A percentile compares a stretch with the other conserved stretches of the same genome.
phyloP scores from a whole-genome alignment of 23 red algal species.

The Gracilaria gracilis region DNA sequence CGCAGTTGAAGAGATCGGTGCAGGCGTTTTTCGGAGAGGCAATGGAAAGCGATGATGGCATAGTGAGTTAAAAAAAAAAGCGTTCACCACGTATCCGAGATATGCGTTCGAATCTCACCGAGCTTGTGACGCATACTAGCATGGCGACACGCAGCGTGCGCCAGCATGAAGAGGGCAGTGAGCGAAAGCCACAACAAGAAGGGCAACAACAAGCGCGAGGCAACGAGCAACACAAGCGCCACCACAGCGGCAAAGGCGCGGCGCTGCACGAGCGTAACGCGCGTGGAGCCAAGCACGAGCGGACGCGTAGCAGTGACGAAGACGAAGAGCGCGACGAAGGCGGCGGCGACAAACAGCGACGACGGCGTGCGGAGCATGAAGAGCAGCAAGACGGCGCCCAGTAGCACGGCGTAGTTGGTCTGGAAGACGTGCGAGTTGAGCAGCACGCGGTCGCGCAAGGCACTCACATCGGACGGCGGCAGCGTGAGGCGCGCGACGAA shows the following conservation, averaged over 20 bases:
- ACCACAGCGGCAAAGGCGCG: background rate
- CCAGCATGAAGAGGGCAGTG: background rate
- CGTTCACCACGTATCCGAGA: slow-evolving; percentile 52
- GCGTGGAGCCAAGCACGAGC: slow-evolving; percentile 16
- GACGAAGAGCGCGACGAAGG: background rate
- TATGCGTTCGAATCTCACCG: slow-evolving; percentile 39
- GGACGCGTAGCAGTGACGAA: slow-evolving; percentile 37
- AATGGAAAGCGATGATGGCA: background rate
- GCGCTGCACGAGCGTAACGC: slow-evolving; percentile 32
- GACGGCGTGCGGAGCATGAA: slow-evolving; percentile 30
- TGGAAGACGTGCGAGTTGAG: slow-evolving; percentile 77
- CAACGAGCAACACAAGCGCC: background rate
- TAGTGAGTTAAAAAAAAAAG: too few relatives aligned
- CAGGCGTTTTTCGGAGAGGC: background rate
- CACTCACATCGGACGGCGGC: background rate
- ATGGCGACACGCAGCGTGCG: slow-evolving; percentile 39
- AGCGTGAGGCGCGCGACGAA: slow-evolving; percentile 43
- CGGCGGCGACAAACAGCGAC: slow-evolving; percentile 40
- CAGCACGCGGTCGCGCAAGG: slow-evolving; percentile 40
- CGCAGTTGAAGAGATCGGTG: background rate
- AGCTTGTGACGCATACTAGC: slow-evolving; percentile 44
- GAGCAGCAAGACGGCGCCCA: slow-evolving; percentile 11
- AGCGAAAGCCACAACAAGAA: slow-evolving; percentile 14
- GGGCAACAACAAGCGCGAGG: slow-evolving; percentile 30
- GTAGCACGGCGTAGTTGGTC: slow-evolving; percentile 50